phyloP scores from a whole-genome alignment of 257 asterid genomes.

The Nicotiana otophora region DNA sequence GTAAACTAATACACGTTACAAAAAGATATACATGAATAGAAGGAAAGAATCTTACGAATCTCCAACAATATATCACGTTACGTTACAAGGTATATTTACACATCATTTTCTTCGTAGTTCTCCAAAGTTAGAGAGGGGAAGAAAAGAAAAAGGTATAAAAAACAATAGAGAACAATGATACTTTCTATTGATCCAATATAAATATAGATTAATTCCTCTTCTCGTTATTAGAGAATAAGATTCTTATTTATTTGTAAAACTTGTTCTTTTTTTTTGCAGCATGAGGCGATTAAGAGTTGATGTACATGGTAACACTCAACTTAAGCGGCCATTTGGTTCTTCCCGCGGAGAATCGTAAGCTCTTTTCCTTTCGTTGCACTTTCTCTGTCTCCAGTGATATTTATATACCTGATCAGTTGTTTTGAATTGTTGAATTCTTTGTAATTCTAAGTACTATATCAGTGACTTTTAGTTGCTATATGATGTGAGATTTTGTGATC shows the following conservation, averaged over 20 bases:
- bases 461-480: slow-evolving; percentile 16
- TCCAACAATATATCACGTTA: neutral
- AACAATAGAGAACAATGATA: neutral
- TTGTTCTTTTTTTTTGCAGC: slow-evolving; percentile 28
- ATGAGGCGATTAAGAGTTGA: slow-evolving; percentile 86
- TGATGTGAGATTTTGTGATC: too few species aligned
- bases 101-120: neutral
- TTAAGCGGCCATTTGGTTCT: slow-evolving; percentile 65
- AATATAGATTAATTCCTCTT: neutral
- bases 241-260: slow-evolving; percentile 10
- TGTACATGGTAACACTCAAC: slow-evolving; percentile 50
- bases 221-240: neutral
- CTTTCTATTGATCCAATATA: neutral
- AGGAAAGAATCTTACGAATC: neutral
- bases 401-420: neutral
- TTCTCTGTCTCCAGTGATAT: neutral
- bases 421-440: slow-evolving; percentile 1
- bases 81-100: neutral
- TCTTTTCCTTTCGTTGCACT: slow-evolving; percentile 1
- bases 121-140: too few species aligned
- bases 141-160: too few species aligned
- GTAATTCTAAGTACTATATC: slow-evolving; percentile 15
- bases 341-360: slow-evolving; percentile 81
- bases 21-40: too few species aligned
- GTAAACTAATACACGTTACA: too few species aligned